Evolutionary conservation across 208 protist genomes (phyloP).

Genomic region (Acanthamoeba castellanii): DNA sequence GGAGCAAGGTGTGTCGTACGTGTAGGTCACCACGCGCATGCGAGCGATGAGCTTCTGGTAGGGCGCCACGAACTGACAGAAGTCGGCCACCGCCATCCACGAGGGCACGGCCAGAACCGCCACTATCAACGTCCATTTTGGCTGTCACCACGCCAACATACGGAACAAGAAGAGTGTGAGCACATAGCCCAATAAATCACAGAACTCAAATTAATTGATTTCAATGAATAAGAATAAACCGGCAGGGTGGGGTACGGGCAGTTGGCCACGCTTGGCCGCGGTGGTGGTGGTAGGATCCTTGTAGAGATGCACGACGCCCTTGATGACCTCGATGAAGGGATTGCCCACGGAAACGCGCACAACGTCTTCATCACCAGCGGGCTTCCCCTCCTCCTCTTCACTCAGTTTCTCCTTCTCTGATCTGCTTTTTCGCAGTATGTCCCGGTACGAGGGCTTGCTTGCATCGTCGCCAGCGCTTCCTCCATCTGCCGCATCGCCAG

Average conservation of each 20-base stretch:
- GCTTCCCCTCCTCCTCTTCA: neutral
- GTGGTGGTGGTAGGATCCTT: slow-evolving; percentile 15
- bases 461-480: neutral
- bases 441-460: neutral
- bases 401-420: slow-evolving; percentile 9
- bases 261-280: neutral
- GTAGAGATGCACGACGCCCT: slow-evolving; percentile 63
- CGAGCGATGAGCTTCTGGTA: slow-evolving; percentile 51
- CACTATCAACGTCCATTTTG: slow-evolving; percentile 21
- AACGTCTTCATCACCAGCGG: neutral
- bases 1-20: neutral
- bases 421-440: neutral
- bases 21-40: slow-evolving; percentile 41
- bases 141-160: neutral
- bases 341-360: slow-evolving; percentile 23
- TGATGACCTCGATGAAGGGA: slow-evolving; percentile 53
- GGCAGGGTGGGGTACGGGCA: neutral
- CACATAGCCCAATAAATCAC: neutral
- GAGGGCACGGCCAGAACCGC: slow-evolving; percentile 53
- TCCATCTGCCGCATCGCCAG: neutral
- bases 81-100: slow-evolving; percentile 33
- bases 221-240: neutral
- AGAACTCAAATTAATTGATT: neutral
- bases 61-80: slow-evolving; percentile 63
- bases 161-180: neutral